phyloP scores from a whole-genome alignment of 1,284 basidiomycete species.

The Malassezia cuniculi region DNA sequence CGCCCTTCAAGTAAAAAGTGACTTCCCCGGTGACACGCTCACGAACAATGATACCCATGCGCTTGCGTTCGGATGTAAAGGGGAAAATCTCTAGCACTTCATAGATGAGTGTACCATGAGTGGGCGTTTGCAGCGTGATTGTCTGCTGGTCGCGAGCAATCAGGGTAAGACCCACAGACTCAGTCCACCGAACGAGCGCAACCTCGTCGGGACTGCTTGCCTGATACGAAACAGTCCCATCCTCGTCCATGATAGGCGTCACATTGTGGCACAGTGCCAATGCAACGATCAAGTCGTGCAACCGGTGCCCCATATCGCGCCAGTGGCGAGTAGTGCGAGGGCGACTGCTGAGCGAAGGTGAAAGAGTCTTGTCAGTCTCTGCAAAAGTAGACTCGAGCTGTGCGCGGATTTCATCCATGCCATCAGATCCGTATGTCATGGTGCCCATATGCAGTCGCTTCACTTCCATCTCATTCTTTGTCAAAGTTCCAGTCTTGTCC shows the following conservation, averaged over 20 bases:
- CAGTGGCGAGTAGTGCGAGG: constrained; percentile 54
- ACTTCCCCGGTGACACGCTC: constrained; percentile 65
- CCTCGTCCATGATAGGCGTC: constrained; percentile 85
- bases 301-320: constrained; percentile 83
- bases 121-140: constrained; percentile 50
- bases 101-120: constrained; percentile 51
- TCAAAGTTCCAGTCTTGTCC: constrained; percentile 95
- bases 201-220: constrained; percentile 98
- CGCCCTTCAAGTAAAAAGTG: constrained; percentile 87
- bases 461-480: constrained; percentile 99
- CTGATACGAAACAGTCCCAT: constrained; percentile 87
- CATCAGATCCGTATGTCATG: constrained; percentile 86
- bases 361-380: constrained; percentile 19
- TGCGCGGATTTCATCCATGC: constrained; percentile 93
- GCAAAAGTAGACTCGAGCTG: constrained; percentile 70
- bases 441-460: constrained; percentile 97
- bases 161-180: constrained; percentile 79
- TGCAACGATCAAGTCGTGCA: constrained; percentile 85
- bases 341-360: constrained; percentile 1
- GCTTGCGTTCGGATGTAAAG: constrained; percentile 91
- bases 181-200: constrained; percentile 96
- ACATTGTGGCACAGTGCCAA: constrained; percentile 95
- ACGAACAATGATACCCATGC: constrained; percentile 92
- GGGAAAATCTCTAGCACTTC: constrained; percentile 91
- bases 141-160: constrained; percentile 72